A percentile compares a stretch with the other conserved stretches of the same genome.
These are phyloP conservation scores for Globisporangium spiculum DNA, from an alignment of 352 stramenopile species.

Conservation along the genomic window DNA sequence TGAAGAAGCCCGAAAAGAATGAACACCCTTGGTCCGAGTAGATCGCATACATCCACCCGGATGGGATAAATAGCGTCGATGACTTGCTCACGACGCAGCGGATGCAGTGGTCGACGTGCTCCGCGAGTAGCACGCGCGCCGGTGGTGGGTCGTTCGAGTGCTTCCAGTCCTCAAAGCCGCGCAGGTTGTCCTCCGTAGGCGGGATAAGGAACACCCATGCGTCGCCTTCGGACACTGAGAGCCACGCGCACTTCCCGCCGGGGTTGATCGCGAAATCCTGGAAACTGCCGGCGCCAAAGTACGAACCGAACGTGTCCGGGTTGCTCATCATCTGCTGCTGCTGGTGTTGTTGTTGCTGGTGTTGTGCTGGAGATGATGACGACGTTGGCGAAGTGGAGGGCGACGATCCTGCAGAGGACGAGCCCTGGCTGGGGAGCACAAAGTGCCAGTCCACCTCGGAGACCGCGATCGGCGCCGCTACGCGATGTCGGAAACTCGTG, in stretches of 20 bases:
- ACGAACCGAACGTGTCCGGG: constrained; percentile 52
- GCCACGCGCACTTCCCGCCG: constrained; percentile 53
- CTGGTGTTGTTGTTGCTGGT: neutral
- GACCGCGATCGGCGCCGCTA: constrained; percentile 47
- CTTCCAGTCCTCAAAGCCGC: constrained; percentile 62
- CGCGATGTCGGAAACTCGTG: constrained; percentile 35
- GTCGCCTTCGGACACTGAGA: constrained; percentile 61
- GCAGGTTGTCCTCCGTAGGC: constrained; percentile 40
- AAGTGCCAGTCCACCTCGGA: constrained; percentile 54
- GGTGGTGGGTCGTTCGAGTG: constrained; percentile 26
- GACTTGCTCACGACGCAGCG: constrained; percentile 53
- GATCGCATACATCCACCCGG: constrained; percentile 72
- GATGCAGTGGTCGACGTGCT: constrained; percentile 72
- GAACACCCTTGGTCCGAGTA: constrained; percentile 50
- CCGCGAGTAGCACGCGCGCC: constrained; percentile 52
- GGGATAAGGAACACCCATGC: constrained; percentile 69
- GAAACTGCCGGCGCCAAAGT: constrained; percentile 55
- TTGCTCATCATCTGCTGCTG: constrained; percentile 25
- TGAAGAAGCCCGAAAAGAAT: constrained; percentile 59
- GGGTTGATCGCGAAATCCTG: constrained; percentile 63
- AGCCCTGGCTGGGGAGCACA: constrained; percentile 19
- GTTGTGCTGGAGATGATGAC: neutral
- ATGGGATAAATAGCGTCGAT: constrained; percentile 54
- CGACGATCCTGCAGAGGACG: constrained; percentile 12
- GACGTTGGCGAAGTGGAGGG: neutral